Conservation (phyloP, 2,329 filamentous ascomycete species). For the Hypoxylon sp. region DNA sequence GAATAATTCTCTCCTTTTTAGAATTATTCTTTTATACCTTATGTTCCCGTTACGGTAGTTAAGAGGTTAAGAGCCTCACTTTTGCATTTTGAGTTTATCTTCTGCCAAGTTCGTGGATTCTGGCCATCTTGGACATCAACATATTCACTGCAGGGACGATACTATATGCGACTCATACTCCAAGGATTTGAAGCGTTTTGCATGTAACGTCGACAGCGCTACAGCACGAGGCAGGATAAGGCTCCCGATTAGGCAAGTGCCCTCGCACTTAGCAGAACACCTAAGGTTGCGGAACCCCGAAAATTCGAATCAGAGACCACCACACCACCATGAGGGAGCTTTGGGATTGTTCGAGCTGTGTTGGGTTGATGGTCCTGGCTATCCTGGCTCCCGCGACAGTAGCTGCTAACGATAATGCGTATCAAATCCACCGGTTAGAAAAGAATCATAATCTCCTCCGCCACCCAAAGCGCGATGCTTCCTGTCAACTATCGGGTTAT, state of each 20-base stretch:
- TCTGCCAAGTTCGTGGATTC: slow-evolving; percentile 8
- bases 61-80: slow-evolving; percentile 24
- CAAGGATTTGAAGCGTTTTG: slow-evolving; percentile 8
- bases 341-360: slow-evolving; percentile 35
- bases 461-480: slow-evolving; percentile 49
- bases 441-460: slow-evolving; percentile 47
- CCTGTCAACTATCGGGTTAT: slow-evolving; percentile 46
- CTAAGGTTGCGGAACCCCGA: slow-evolving; percentile 1
- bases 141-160: not conserved
- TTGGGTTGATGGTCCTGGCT: slow-evolving; percentile 41
- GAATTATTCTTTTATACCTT: too few species aligned
- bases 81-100: slow-evolving; percentile 9
- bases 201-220: slow-evolving; percentile 16
- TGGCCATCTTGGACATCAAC: slow-evolving; percentile 6
- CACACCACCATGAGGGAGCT: slow-evolving; percentile 44
- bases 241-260: slow-evolving; percentile 16
- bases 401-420: slow-evolving; percentile 34
- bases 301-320: not conserved
- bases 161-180: not conserved
- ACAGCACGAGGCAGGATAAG: slow-evolving; percentile 14
- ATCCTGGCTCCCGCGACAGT: slow-evolving; percentile 30
- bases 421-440: slow-evolving; percentile 48
- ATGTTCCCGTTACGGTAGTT: too few species aligned
- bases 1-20: too few species aligned
- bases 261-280: slow-evolving; percentile 3